Evolutionary conservation across 1,284 basidiomycete genomes (phyloP), one percentile per base, ranked within the genome.

Genomic region (Ustilago shanxiensis): DNA sequence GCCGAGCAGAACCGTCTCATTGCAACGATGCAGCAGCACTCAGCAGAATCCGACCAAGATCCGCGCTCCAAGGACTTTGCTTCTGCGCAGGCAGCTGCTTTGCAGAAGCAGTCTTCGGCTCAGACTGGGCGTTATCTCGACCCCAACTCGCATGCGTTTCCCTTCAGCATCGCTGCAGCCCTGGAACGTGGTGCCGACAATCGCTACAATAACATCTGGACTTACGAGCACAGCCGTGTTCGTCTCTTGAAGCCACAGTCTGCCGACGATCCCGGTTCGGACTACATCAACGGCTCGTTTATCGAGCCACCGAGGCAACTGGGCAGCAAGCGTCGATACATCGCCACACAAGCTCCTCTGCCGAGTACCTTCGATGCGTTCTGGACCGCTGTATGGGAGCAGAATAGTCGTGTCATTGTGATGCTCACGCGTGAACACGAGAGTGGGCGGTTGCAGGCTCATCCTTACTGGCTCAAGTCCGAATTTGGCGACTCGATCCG

Each of bases 151-250:
- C 75, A 77, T 24, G 58, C 60, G 0, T 96, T 88, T 90, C 95
- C 83, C 11, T 98, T 92, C 86, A 95, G 94, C 69, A 99, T 99
- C 79, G 95, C 94, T 0, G 96, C 96, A 4, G 96, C 94, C 2
- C 90, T 99, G 4, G 96, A 98, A 87, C 93, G 96, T 79, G 96
- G 96, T 13, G 89, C 91, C 13, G 95, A 98, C 89, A 98, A 98
- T 81, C 80, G 87, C 14, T 89, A 86, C 86, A 95, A 95, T 82
- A 93, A 98, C 84, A 96, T 98, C 62, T 98, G 95, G 95, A 95
- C 95, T 0, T 98, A 95, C 82, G 95, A 97, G 83, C 93, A 95
- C 84, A 91, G 80, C 50, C 83, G 85, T n/a, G 83, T 87, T 3
- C 75, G 79, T 53, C 71, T 83, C 18, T 45, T 51, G 22, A 61